Percentiles rank a stretch among this genome's conserved stretches.
Evolutionary conservation across 805 yeast genomes (phyloP).

Genomic region (Candida boleticola): DNA sequence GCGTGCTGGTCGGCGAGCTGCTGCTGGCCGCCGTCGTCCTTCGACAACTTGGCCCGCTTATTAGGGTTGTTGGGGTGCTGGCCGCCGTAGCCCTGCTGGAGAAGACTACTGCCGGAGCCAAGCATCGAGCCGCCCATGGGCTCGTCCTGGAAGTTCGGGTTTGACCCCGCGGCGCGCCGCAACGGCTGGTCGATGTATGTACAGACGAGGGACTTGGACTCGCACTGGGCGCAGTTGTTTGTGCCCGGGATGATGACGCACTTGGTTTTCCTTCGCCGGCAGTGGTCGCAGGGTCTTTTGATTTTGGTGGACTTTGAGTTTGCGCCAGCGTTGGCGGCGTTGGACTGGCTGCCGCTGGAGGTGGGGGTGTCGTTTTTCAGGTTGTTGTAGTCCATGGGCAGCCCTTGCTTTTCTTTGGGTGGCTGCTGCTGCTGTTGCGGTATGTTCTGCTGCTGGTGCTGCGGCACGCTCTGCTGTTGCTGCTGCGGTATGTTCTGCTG

Average conservation of each 20-base stretch:
- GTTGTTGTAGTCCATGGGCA: no score
- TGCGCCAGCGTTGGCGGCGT: not conserved
- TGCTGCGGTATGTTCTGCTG: not conserved
- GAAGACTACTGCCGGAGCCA: not conserved
- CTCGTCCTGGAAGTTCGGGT: slow-evolving; percentile 1
- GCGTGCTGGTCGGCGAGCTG: slow-evolving; percentile 6
- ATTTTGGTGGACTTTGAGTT: slow-evolving; percentile 25
- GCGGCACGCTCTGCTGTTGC: not conserved
- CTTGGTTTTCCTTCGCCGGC: slow-evolving; percentile 74
- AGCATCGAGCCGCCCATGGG: not conserved
- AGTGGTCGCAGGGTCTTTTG: slow-evolving; percentile 77
- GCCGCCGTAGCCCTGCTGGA: not conserved
- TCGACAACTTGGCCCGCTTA: slow-evolving; percentile 8
- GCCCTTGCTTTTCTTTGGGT: no score
- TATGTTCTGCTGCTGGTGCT: not conserved
- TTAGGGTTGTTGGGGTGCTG: slow-evolving; percentile 3
- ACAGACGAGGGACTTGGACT: slow-evolving; percentile 68
- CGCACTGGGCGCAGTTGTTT: slow-evolving; percentile 72
- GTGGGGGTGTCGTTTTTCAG: not conserved
- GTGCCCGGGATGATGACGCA: slow-evolving; percentile 70
- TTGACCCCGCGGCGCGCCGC: slow-evolving; percentile 27
- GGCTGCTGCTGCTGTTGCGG: not conserved
- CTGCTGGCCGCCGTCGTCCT: slow-evolving; percentile 8
- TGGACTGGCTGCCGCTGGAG: not conserved
- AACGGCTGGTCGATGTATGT: slow-evolving; percentile 63